phyloP scores from a whole-genome alignment of 768 basidiomycete genomes.

The Calocera cornea region DNA sequence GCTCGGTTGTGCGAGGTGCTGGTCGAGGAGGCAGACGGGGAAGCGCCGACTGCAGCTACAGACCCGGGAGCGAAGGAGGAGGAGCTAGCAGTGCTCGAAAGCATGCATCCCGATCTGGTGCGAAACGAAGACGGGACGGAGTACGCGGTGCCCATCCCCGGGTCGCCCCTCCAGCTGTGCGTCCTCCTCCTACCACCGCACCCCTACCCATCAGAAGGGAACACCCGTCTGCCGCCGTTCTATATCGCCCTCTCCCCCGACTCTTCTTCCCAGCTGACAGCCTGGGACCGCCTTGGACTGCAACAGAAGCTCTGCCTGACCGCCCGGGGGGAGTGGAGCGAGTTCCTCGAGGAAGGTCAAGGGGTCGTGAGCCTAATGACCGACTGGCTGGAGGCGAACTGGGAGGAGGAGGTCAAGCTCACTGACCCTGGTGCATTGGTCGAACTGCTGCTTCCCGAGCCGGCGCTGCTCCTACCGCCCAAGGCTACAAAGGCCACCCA shows the following conservation, averaged over 20 bases:
- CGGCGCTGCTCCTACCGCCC: constrained; percentile 7
- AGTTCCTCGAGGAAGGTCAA: constrained; percentile 49
- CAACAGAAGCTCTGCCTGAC: not conserved
- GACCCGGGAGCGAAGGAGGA: constrained; percentile 10
- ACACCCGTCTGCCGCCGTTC: constrained; percentile 45
- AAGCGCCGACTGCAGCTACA: not conserved
- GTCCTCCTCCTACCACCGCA: constrained; percentile 42
- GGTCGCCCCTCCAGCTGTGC: constrained; percentile 51
- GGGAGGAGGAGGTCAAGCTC: constrained; percentile 41
- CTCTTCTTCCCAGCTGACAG: constrained; percentile 70
- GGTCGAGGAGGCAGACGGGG: constrained; percentile 18
- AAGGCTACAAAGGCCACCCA: constrained; percentile 10
- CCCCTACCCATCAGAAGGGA: constrained; percentile 32
- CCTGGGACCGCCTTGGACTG: constrained; percentile 25
- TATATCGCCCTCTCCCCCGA: constrained; percentile 53
- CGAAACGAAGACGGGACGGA: not conserved
- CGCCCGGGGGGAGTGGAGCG: constrained; percentile 26
- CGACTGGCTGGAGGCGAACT: constrained; percentile 53
- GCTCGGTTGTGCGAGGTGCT: constrained; percentile 16
- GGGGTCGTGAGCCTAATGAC: constrained; percentile 48
- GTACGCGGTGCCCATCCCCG: constrained; percentile 36
- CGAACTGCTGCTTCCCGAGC: constrained; percentile 42
- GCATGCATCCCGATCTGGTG: not conserved
- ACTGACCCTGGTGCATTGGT: constrained; percentile 59
- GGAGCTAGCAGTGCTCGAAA: not conserved